These are phyloP conservation scores for Zasmidium angulare DNA, from an alignment of 2,329 filamentous ascomycete species.

Conservation along the genomic window DNA sequence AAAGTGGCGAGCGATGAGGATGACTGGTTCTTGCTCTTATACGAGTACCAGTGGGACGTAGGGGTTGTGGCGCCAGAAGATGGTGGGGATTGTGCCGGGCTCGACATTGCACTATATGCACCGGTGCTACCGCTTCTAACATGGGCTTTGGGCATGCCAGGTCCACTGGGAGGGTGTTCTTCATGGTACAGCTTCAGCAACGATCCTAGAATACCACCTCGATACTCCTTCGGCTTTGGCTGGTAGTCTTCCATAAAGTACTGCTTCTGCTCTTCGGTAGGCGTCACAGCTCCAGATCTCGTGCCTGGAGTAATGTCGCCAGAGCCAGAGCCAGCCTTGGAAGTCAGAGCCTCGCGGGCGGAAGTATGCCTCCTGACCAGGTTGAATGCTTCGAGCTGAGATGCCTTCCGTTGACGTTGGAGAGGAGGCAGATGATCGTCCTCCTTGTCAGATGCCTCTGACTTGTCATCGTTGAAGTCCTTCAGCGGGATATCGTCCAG, in stretches of 20 bases:
- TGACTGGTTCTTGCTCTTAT: slow-evolving; percentile 38
- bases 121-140: slow-evolving; percentile 25
- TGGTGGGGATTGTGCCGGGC: slow-evolving; percentile 42
- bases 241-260: slow-evolving; percentile 61
- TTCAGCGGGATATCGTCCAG: slow-evolving; percentile 31
- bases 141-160: slow-evolving; percentile 13
- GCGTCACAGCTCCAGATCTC: slow-evolving; percentile 51
- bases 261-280: slow-evolving; percentile 47
- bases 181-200: slow-evolving; percentile 68
- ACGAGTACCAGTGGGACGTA: slow-evolving; percentile 39
- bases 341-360: slow-evolving; percentile 11
- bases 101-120: slow-evolving; percentile 31
- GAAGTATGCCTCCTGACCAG: slow-evolving; percentile 44
- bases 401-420: slow-evolving; percentile 28
- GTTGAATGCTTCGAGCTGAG: slow-evolving; percentile 44
- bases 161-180: slow-evolving; percentile 12
- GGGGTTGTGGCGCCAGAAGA: slow-evolving; percentile 45
- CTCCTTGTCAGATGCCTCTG: slow-evolving; percentile 14
- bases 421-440: slow-evolving; percentile 14
- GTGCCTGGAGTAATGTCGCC: slow-evolving; percentile 24
- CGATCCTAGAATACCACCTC: slow-evolving; percentile 70
- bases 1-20: slow-evolving; percentile 44
- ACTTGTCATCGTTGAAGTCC: slow-evolving; percentile 24
- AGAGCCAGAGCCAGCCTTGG: slow-evolving; percentile 15
- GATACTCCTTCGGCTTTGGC: slow-evolving; percentile 66